Evolutionary conservation across 2,329 filamentous ascomycete genomes (phyloP).

Genomic region (Meredithiella fracta): DNA sequence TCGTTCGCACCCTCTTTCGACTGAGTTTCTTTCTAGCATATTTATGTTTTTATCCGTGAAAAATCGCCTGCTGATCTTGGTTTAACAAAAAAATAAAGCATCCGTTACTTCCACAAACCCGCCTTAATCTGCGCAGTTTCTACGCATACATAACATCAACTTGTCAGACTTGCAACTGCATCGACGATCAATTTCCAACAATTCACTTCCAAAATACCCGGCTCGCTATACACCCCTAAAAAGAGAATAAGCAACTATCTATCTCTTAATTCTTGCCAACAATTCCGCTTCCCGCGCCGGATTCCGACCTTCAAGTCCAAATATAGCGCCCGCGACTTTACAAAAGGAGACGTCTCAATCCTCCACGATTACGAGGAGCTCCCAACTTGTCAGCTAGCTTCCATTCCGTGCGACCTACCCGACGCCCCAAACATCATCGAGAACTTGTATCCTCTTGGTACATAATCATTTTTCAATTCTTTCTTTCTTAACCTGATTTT

Average conservation of each 20-base stretch:
- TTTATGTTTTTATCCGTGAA: too few species aligned
- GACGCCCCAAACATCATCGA: too few species aligned
- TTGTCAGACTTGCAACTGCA: neutral
- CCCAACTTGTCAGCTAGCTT: too few species aligned
- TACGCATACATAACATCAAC: neutral
- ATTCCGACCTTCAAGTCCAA: too few species aligned
- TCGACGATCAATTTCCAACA: neutral
- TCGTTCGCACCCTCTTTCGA: too few species aligned
- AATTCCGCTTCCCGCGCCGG: too few species aligned
- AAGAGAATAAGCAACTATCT: neutral
- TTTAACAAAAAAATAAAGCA: neutral
- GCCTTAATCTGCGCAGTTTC: neutral
- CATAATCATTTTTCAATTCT: neutral
- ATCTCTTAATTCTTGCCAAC: neutral
- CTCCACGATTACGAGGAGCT: too few species aligned
- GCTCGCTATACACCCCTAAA: neutral
- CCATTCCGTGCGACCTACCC: too few species aligned
- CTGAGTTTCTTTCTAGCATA: too few species aligned
- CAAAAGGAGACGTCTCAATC: too few species aligned
- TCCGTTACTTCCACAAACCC: neutral
- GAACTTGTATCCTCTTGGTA: neutral
- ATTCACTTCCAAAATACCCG: neutral
- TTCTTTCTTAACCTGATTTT: neutral
- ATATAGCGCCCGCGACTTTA: too few species aligned
- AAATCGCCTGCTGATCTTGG: too few species aligned